Evolutionary conservation across 2,329 filamentous ascomycete genomes (phyloP).

Genomic region (Passalora sequoiae): DNA sequence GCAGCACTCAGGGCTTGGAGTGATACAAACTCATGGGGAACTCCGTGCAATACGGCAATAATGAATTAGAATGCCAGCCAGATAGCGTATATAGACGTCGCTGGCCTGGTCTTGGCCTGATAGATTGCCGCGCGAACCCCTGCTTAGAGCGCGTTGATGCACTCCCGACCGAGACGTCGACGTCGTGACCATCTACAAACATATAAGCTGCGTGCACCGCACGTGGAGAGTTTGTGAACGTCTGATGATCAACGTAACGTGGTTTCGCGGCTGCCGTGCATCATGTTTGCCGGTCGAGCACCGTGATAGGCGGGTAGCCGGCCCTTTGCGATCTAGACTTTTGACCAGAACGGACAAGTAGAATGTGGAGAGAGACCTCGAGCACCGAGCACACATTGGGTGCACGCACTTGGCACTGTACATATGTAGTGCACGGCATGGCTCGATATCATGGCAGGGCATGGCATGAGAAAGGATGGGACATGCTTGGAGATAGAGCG

Average conservation of each 20-base stretch:
- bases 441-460: no score
- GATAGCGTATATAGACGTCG: background rate
- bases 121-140: no score
- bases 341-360: background rate
- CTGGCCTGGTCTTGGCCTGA: no score
- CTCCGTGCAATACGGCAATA: background rate
- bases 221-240: background rate
- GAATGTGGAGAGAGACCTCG: background rate
- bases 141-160: no score
- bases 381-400: no score
- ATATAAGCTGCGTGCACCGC: no score
- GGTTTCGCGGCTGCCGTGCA: background rate
- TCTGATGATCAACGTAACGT: background rate
- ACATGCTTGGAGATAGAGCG: no score
- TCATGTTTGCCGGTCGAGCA: background rate
- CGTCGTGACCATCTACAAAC: background rate
- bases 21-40: slow-evolving; percentile 11
- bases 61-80: no score
- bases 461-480: no score
- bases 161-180: no score
- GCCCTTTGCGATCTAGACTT: background rate
- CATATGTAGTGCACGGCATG: no score
- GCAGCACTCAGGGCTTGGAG: slow-evolving; percentile 9
- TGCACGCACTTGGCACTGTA: no score
- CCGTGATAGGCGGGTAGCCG: background rate